Evolutionary conservation across 2,329 filamentous ascomycete genomes (phyloP).

Genomic region (Sordariomycetes sp.): DNA sequence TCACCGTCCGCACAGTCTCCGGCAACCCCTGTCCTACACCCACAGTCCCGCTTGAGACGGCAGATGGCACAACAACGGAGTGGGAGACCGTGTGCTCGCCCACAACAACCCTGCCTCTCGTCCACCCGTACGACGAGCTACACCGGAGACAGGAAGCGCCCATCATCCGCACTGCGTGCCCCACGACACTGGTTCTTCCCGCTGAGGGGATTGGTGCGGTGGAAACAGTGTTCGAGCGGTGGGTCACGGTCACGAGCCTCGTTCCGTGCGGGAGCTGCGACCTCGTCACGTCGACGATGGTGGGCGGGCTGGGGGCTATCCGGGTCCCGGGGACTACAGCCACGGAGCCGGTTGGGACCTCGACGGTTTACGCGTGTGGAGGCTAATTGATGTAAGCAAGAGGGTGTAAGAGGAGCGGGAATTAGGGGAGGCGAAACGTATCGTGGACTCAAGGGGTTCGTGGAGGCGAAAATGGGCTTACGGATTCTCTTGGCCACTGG

Average conservation of each 20-base stretch:
- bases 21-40: constrained; percentile 11
- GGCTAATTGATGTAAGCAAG: neutral
- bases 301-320: neutral
- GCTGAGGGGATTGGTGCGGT: neutral
- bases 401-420: neutral
- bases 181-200: constrained; percentile 1
- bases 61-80: constrained; percentile 12
- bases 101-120: constrained; percentile 1
- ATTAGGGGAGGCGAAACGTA: neutral
- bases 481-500: too few relatives aligned
- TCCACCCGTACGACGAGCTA: neutral
- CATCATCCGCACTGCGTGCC: neutral
- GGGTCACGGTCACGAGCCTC: constrained; percentile 2
- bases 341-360: neutral
- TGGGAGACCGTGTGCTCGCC: constrained; percentile 17
- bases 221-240: constrained; percentile 2
- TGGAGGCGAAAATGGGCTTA: too few relatives aligned
- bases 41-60: constrained; percentile 10
- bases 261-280: neutral
- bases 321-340: neutral
- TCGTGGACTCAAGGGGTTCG: too few relatives aligned
- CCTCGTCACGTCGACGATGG: neutral
- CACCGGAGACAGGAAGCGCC: neutral
- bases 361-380: constrained; percentile 1
- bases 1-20: constrained; percentile 12